Evolutionary conservation across 2,329 filamentous ascomycete species (phyloP).

Genomic region (Cercospora brassicicola): DNA sequence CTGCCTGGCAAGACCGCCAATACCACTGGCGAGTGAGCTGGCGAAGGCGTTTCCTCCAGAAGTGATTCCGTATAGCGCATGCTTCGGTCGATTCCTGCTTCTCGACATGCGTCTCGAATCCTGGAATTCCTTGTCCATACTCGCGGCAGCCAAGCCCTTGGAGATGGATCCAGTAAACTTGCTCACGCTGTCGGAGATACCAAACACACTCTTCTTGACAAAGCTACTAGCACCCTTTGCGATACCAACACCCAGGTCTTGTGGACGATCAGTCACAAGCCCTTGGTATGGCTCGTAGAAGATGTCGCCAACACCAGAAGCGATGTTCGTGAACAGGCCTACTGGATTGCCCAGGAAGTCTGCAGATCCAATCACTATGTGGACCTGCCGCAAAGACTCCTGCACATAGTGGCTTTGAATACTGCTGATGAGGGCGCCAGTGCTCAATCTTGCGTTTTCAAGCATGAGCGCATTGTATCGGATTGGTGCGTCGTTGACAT

Average conservation of each 20-base stretch:
- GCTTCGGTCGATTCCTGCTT: constrained; percentile 90
- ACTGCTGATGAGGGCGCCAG: constrained; percentile 78
- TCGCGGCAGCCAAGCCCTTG: constrained; percentile 92
- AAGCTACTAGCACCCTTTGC: constrained; percentile 96
- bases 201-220: constrained; percentile 97
- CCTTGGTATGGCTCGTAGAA: constrained; percentile 99
- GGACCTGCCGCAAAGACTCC: constrained; percentile 91
- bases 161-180: constrained; percentile 97
- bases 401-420: constrained; percentile 95
- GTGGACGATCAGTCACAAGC: constrained; percentile 89
- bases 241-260: constrained; percentile 91
- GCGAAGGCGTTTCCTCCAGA: constrained; percentile 94
- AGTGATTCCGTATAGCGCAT: constrained; percentile 93
- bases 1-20: constrained; percentile 88
- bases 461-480: constrained; percentile 90
- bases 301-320: constrained; percentile 93
- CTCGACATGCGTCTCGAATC: constrained; percentile 91
- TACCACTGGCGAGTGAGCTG: constrained; percentile 86
- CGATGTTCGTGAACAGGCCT: constrained; percentile 96
- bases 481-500: constrained; percentile 96
- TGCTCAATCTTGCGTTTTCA: constrained; percentile 90
- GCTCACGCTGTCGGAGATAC: constrained; percentile 93
- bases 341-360: constrained; percentile 98
- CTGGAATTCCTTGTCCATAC: constrained; percentile 97
- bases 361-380: constrained; percentile 94